Percentiles rank a stretch among this genome's conserved stretches.
These are phyloP conservation scores for Hymenoscyphus occultus DNA, from an alignment of 2,329 filamentous ascomycete genomes.

Conservation along the genomic window DNA sequence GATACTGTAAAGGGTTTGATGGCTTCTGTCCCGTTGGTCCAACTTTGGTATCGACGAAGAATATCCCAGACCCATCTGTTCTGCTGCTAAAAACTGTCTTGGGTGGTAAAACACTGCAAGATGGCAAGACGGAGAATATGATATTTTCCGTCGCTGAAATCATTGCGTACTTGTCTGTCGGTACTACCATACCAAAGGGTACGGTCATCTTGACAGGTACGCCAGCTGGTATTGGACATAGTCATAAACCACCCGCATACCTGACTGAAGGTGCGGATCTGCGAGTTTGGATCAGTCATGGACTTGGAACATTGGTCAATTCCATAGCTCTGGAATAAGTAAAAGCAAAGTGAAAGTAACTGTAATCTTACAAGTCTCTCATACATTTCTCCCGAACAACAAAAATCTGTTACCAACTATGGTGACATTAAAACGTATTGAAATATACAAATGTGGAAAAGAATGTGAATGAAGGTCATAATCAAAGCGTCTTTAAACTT, in stretches of 20 bases:
- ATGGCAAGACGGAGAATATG: constrained; percentile 42
- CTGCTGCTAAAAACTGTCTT: neutral
- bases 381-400: neutral
- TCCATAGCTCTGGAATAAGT: neutral
- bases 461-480: neutral
- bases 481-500: neutral
- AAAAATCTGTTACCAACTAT: neutral
- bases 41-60: constrained; percentile 36
- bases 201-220: constrained; percentile 52
- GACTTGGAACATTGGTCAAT: neutral
- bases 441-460: neutral
- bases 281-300: neutral
- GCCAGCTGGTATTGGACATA: constrained; percentile 44
- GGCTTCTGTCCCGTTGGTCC: constrained; percentile 45
- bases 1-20: constrained; percentile 46
- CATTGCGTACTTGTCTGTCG: constrained; percentile 45
- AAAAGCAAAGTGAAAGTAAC: neutral
- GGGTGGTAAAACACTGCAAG: constrained; percentile 37
- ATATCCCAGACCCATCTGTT: constrained; percentile 18
- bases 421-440: neutral
- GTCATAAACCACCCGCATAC: constrained; percentile 37
- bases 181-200: constrained; percentile 48
- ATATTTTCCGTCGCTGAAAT: constrained; percentile 48
- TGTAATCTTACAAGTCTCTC: too few species aligned
- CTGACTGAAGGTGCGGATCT: constrained; percentile 18